Percentiles rank a stretch among this genome's conserved stretches.
These are phyloP conservation scores for Corylus americana DNA, from an alignment of 306 rosid species.

Conservation along the genomic window DNA sequence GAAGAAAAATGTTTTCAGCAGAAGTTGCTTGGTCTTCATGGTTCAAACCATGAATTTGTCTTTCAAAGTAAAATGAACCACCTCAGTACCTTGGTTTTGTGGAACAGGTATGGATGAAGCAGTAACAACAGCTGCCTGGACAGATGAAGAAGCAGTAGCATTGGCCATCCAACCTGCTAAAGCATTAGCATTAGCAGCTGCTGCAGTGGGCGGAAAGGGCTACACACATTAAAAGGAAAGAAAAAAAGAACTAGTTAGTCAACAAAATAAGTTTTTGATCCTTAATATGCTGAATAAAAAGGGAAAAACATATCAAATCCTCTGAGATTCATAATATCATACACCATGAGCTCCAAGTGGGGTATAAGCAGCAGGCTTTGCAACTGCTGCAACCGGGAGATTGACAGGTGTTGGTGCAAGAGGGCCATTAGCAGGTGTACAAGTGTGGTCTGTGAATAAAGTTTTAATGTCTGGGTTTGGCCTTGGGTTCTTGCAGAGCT, in stretches of 20 bases:
- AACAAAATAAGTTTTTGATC: conserved; percentile 11
- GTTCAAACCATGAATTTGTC: neutral
- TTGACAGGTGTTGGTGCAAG: conserved; percentile 67
- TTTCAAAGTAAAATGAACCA: neutral
- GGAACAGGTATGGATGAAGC: conserved; percentile 80
- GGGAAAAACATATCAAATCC: conserved; percentile 15
- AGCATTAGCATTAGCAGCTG: conserved; percentile 76
- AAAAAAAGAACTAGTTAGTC: conserved; percentile 23
- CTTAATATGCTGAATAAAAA: neutral
- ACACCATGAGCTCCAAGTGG: conserved; percentile 79
- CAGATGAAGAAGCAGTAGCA: conserved; percentile 86
- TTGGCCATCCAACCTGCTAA: conserved; percentile 94
- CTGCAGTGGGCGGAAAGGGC: conserved; percentile 74
- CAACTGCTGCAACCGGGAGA: conserved; percentile 75
- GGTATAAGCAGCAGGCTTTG: conserved; percentile 73
- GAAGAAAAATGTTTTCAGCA: neutral
- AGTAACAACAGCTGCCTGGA: conserved; percentile 89
- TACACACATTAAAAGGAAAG: conserved; percentile 32
- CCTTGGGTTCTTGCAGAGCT: conserved; percentile 78
- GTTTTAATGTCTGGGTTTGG: conserved; percentile 82
- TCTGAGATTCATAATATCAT: conserved; percentile 48
- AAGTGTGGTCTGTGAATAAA: conserved; percentile 75
- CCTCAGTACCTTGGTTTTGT: conserved; percentile 74
- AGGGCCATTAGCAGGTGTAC: conserved; percentile 72
- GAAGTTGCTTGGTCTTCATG: neutral